Evolutionary conservation across 2,329 filamentous ascomycete species (phyloP).

Genomic region (Alternaria novae-zelandiae): DNA sequence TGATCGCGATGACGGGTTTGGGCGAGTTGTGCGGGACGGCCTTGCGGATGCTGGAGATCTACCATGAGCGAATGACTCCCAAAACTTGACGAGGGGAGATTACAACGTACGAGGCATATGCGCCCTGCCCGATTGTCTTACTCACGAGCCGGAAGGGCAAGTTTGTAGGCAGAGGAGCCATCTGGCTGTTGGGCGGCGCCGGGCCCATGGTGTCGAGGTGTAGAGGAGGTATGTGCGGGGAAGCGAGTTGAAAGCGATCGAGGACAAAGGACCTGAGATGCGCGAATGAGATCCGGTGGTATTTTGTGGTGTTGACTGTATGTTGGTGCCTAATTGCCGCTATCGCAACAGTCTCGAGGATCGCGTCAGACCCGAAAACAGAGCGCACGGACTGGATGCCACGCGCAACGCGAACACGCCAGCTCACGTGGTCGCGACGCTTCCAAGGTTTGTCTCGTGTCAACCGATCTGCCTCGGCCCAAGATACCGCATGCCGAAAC

Average conservation of each 20-base stretch:
- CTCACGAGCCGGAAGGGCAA: slow-evolving; percentile 94
- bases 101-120: slow-evolving; percentile 80
- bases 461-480: background rate
- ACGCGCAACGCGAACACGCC: slow-evolving; percentile 10
- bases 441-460: background rate
- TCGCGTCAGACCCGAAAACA: slow-evolving; percentile 11
- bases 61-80: background rate
- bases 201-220: slow-evolving; percentile 21
- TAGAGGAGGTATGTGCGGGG: background rate
- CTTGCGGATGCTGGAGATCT: slow-evolving; percentile 72
- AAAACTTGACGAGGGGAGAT: background rate
- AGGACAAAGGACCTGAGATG: background rate
- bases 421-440: slow-evolving; percentile 6
- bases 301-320: background rate
- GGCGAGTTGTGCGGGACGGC: slow-evolving; percentile 74
- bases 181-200: slow-evolving; percentile 67
- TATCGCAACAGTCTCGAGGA: background rate
- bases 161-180: slow-evolving; percentile 82
- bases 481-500: background rate
- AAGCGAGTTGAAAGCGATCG: background rate
- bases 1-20: slow-evolving; percentile 89
- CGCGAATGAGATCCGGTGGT: background rate
- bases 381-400: background rate
- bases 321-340: background rate
- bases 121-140: slow-evolving; percentile 93